phyloP scores from a whole-genome alignment of 1,139 yeast species.

The Yamadazyma spencermartinsiae region DNA sequence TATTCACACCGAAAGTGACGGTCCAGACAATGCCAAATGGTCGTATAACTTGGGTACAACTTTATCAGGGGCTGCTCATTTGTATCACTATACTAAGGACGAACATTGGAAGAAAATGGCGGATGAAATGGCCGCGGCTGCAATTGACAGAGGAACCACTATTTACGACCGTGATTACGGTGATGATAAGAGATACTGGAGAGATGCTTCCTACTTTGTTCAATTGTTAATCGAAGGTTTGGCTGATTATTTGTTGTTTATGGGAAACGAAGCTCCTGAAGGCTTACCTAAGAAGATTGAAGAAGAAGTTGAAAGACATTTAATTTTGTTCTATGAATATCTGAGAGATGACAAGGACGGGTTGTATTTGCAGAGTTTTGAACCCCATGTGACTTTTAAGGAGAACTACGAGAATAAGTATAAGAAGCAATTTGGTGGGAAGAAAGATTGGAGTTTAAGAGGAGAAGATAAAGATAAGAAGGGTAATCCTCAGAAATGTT shows the following conservation, averaged over 20 bases:
- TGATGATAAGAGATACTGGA: slow-evolving; percentile 58
- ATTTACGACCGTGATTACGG: slow-evolving; percentile 69
- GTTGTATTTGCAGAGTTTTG: slow-evolving; percentile 61
- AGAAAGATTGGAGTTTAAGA: slow-evolving; percentile 52
- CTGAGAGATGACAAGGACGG: slow-evolving; percentile 61
- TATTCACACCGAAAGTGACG: slow-evolving; percentile 48
- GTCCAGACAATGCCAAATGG: slow-evolving; percentile 56
- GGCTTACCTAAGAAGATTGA: slow-evolving; percentile 37
- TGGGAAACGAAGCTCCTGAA: slow-evolving; percentile 47
- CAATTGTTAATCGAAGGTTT: slow-evolving; percentile 69
- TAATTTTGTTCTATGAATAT: slow-evolving; percentile 56
- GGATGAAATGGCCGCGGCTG: slow-evolving; percentile 59
- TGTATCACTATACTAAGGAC: slow-evolving; percentile 55
- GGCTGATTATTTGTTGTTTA: slow-evolving; percentile 59
- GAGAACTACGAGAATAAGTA: slow-evolving; percentile 51
- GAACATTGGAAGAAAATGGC: slow-evolving; percentile 58
- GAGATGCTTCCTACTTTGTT: slow-evolving; percentile 64
- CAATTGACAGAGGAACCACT: slow-evolving; percentile 54
- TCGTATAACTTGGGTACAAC: slow-evolving; percentile 74
- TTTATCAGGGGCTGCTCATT: slow-evolving; percentile 52
- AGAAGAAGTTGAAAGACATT: slow-evolving; percentile 50
- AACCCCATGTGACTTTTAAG: slow-evolving; percentile 56
- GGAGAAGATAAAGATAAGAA: slow-evolving; percentile 44
- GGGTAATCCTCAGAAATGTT: slow-evolving; percentile 49
- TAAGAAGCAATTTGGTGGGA: slow-evolving; percentile 55